Percentiles rank a stretch among this genome's conserved stretches.
Evolutionary conservation across 768 basidiomycete genomes (phyloP).

Genomic region (Kwoniella bestiolae): DNA sequence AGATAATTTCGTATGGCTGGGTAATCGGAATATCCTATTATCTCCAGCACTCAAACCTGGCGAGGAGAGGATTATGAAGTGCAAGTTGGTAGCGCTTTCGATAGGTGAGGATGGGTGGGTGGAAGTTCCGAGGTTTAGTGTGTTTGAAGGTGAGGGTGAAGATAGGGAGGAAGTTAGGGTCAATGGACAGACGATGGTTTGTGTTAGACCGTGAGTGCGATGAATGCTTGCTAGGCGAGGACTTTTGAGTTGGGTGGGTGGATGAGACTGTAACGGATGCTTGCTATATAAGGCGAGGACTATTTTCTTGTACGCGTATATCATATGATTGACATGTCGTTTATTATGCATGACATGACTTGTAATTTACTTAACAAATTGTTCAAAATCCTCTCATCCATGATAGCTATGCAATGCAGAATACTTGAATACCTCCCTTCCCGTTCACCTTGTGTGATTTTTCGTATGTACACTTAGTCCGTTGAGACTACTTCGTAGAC

Average conservation of each 20-base stretch:
- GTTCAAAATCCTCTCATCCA: too few relatives aligned
- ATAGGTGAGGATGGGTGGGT: slow-evolving; percentile 38
- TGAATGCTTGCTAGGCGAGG: not conserved
- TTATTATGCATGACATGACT: too few relatives aligned
- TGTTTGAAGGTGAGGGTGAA: slow-evolving; percentile 39
- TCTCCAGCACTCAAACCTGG: slow-evolving; percentile 76
- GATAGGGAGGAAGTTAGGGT: slow-evolving; percentile 29
- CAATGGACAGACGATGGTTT: slow-evolving; percentile 4
- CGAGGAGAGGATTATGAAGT: slow-evolving; percentile 18
- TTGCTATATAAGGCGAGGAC: too few relatives aligned
- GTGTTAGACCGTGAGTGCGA: slow-evolving; percentile 12
- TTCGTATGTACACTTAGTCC: not conserved
- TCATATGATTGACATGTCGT: too few relatives aligned
- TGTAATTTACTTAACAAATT: too few relatives aligned
- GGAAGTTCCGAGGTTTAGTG: slow-evolving; percentile 33
- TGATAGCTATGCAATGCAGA: too few relatives aligned
- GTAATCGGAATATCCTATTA: slow-evolving; percentile 67
- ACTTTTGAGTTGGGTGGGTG: not conserved
- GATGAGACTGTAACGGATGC: too few relatives aligned
- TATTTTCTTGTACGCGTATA: too few relatives aligned
- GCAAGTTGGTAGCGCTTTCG: slow-evolving; percentile 40
- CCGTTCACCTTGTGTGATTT: too few relatives aligned
- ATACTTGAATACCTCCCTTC: too few relatives aligned
- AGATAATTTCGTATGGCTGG: slow-evolving; percentile 81
- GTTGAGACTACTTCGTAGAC: too few relatives aligned